A percentile compares a stretch with the other conserved stretches of the same genome.
Evolutionary conservation across 257 asterid genomes (phyloP).

Genomic region (Solanum tarijense): DNA sequence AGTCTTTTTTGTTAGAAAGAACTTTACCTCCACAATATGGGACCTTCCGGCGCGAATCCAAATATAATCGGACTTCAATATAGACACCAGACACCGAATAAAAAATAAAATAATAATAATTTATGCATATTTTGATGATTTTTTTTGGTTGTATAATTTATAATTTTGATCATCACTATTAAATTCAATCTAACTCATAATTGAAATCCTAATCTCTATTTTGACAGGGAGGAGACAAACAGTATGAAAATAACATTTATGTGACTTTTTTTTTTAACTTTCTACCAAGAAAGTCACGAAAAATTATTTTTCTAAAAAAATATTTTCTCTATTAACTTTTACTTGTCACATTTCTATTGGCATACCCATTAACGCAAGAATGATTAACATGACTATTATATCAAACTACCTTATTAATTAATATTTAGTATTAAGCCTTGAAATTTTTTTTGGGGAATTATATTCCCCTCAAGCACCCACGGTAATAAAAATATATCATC

Average conservation of each 20-base stretch:
- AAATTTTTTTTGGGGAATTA: background rate
- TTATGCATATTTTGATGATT: background rate
- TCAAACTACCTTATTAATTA: background rate
- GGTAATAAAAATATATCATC: too few species aligned
- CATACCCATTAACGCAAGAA: background rate
- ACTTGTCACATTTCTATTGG: background rate
- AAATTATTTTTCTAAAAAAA: too few species aligned
- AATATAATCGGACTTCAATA: too few species aligned
- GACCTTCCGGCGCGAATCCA: rapidly evolving
- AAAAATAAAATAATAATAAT: too few species aligned
- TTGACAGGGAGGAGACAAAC: background rate
- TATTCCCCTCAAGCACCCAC: background rate
- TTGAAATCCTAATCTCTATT: background rate
- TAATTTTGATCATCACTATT: background rate
- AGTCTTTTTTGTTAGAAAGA: background rate
- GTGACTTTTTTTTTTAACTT: too few species aligned
- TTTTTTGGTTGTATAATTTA: background rate
- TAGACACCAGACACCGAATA: too few species aligned
- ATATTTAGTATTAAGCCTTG: background rate
- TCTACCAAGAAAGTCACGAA: background rate
- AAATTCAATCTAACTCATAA: too few species aligned
- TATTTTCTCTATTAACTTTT: too few species aligned
- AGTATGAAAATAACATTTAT: too few species aligned
- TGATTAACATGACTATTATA: background rate
- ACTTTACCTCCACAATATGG: background rate